Percentiles rank a stretch among this genome's conserved stretches.
Conservation (phyloP, 768 basidiomycete species). For the Naematelia encephala region DNA sequence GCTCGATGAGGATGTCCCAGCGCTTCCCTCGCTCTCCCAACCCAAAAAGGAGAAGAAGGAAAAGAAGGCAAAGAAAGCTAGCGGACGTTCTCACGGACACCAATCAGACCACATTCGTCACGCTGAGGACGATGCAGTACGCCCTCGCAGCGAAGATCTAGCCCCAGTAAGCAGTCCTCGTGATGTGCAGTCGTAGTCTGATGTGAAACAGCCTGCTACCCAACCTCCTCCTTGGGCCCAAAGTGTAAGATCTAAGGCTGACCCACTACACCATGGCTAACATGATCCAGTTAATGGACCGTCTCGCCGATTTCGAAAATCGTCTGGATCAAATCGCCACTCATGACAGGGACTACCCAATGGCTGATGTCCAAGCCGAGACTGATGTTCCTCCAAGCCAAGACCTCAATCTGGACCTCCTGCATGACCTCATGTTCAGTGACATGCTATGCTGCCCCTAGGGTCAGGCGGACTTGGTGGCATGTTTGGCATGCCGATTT, state of each 20-base stretch:
- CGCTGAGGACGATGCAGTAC: neutral
- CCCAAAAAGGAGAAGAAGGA: neutral
- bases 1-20: neutral
- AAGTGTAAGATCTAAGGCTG: neutral
- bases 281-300: constrained; percentile 25
- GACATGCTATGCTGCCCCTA: constrained; percentile 14
- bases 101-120: no score
- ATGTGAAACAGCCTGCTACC: neutral
- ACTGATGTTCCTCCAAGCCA: constrained; percentile 9
- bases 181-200: neutral
- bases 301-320: constrained; percentile 32
- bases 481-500: neutral
- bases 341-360: neutral
- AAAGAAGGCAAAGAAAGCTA: constrained; percentile 3
- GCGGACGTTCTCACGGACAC: neutral
- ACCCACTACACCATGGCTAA: neutral
- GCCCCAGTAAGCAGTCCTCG: neutral
- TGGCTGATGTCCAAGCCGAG: constrained; percentile 1
- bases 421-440: constrained; percentile 36
- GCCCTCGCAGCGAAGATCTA: neutral
- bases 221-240: neutral
- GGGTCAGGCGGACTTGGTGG: neutral
- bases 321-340: constrained; percentile 17
- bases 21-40: neutral
- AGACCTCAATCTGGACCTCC: constrained; percentile 22